These are phyloP conservation scores for Pichia thaimueangensis DNA, from an alignment of 805 yeast genomes.

Conservation along the genomic window DNA sequence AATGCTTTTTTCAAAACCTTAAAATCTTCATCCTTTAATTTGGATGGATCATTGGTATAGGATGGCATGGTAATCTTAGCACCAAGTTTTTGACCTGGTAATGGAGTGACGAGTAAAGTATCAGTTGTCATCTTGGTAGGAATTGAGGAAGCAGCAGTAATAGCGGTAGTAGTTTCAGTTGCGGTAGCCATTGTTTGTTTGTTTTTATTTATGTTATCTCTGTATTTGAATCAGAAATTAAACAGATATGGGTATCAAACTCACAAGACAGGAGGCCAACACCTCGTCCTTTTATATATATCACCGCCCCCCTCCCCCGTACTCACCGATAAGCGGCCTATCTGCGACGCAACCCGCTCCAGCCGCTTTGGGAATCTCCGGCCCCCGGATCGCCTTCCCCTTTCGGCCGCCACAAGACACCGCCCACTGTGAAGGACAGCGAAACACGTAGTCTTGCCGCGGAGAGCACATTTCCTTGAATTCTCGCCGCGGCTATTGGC, in stretches of 20 bases:
- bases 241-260: no score
- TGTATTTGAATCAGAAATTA: not conserved
- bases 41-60: slow-evolving; percentile 69
- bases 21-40: slow-evolving; percentile 61
- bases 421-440: no score
- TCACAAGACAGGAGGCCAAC: not conserved
- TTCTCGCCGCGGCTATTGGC: no score
- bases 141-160: no score
- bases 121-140: slow-evolving; percentile 1
- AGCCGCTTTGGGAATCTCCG: not conserved
- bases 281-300: not conserved
- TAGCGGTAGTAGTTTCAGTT: not conserved
- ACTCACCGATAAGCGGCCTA: not conserved
- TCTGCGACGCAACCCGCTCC: no score
- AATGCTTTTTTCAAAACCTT: slow-evolving; percentile 55
- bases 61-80: slow-evolving; percentile 60
- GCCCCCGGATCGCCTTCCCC: slow-evolving; percentile 4
- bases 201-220: not conserved
- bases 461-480: no score
- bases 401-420: no score
- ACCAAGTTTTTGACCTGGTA: slow-evolving; percentile 54
- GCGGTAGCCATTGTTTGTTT: not conserved
- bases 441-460: no score
- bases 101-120: slow-evolving; percentile 34
- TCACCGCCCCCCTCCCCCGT: not conserved